Evolutionary conservation across 371 early-diverging fungal genomes (phyloP), one percentile per base, ranked within the genome.

Genomic region (Mucor circinelloides): DNA sequence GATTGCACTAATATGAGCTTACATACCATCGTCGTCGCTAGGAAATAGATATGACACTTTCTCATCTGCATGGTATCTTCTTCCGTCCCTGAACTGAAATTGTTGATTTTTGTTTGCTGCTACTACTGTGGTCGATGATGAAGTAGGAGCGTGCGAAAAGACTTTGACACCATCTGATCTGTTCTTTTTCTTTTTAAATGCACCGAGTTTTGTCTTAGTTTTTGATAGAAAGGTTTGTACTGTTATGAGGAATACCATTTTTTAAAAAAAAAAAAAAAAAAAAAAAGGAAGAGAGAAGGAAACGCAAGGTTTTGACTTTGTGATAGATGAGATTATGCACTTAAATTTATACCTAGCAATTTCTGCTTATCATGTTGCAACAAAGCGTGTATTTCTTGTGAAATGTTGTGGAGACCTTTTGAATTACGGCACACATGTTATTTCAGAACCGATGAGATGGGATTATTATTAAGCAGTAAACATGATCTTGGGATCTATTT

Each of bases 21-120:
- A 44, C 44, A 19, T 44, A 78, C 81, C 81, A 69, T 71, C 77
- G 42, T 82, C 74, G 30, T 87, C 85, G 52, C 79, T 82, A 2
- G 87, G 87, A 3, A 87, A 64, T 62, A 84, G 68, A 64, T 87
- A 87, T 2, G 78, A 64, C 2, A 78, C 79, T 23, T 62, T 69
- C 21, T 75, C 75, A 27, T 78, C 74, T 15, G 76, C 72, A 52
- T 84, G 80, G 17, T 77, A 80, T 30, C 76, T 78, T 62, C 87
- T 78, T 8, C 87, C 87, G 28, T 78, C 76, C 12, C 68, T 69
- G 44, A 75, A 80, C 4, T 68, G 62, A 61, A 68, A 74, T 0
- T 42, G 64, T 2, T 72, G 58, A 23, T 64, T 56, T 17, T 31
- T 48, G 17, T 23, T 42, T 7, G 46, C 38, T 1, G 30, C 36